Conservation (phyloP, 2,329 filamentous ascomycete genomes). For the Alternaria arborescens region DNA sequence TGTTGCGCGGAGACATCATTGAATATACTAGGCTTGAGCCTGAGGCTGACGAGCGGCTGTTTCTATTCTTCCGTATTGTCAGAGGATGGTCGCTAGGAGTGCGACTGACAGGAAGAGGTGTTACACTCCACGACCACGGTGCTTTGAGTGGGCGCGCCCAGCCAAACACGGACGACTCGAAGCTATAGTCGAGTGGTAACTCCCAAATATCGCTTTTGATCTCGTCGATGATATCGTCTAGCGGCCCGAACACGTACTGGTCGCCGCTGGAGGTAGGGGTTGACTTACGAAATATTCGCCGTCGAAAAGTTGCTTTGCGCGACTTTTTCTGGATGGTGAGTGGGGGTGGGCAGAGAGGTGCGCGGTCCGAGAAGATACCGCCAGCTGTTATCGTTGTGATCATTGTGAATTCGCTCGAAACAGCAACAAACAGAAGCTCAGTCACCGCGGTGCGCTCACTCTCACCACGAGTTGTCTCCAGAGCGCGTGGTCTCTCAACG, state of each 20-base stretch:
- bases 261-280: constrained; percentile 14
- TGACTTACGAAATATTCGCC: constrained; percentile 36
- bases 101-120: constrained; percentile 41
- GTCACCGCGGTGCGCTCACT: constrained; percentile 16
- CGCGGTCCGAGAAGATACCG: constrained; percentile 20
- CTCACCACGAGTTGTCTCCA: constrained; percentile 12
- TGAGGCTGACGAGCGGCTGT: constrained; percentile 41
- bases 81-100: constrained; percentile 42
- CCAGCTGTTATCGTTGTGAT: constrained; percentile 16
- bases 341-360: constrained; percentile 36
- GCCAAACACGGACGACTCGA: constrained; percentile 21
- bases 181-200: constrained; percentile 24
- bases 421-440: constrained; percentile 14
- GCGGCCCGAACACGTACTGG: constrained; percentile 28
- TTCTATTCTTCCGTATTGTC: constrained; percentile 45
- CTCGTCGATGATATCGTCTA: constrained; percentile 49
- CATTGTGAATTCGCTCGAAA: constrained; percentile 21
- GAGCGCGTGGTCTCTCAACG: background rate
- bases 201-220: constrained; percentile 43
- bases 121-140: constrained; percentile 32
- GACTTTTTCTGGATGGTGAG: constrained; percentile 43
- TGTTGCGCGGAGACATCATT: constrained; percentile 23
- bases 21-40: constrained; percentile 31
- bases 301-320: constrained; percentile 38
- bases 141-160: constrained; percentile 30